These are phyloP conservation scores for Yarrowia sp. DNA, from an alignment of 805 yeast species.

Conservation along the genomic window DNA sequence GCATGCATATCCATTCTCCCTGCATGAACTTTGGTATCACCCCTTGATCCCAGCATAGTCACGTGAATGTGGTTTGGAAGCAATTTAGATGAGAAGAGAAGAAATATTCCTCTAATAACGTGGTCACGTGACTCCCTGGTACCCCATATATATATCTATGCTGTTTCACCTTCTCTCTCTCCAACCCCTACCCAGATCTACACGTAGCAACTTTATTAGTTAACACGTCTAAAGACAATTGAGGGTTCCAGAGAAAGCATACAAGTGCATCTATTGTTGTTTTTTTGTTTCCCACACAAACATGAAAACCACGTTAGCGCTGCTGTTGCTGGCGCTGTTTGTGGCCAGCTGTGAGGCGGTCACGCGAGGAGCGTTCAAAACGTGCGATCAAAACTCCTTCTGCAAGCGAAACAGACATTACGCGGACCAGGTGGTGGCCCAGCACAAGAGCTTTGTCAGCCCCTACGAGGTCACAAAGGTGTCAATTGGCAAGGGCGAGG, in stretches of 20 bases:
- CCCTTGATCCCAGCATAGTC: neutral
- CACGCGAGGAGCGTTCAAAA: constrained; percentile 48
- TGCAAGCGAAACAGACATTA: constrained; percentile 75
- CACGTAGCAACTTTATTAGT: neutral
- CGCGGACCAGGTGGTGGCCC: constrained; percentile 46
- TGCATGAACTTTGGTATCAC: neutral
- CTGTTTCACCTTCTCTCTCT: no score
- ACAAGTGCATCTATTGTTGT: no score
- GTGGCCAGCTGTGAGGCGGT: constrained; percentile 7
- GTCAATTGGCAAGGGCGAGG: constrained; percentile 37
- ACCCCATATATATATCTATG: neutral
- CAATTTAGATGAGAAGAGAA: neutral
- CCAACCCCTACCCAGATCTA: constrained; percentile 8
- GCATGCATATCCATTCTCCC: no score
- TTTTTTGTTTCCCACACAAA: no score
- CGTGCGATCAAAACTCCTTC: constrained; percentile 77
- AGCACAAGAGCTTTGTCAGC: constrained; percentile 35
- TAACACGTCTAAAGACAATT: neutral
- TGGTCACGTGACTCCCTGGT: neutral
- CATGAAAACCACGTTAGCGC: neutral
- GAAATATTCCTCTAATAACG: neutral
- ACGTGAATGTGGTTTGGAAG: neutral
- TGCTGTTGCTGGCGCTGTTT: constrained; percentile 1
- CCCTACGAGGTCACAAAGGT: constrained; percentile 41
- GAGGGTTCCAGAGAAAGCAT: no score